A percentile compares a stretch with the other conserved stretches of the same genome.
Conservation (phyloP, 257 asterid genomes). For the Nicotiana tabacum region DNA sequence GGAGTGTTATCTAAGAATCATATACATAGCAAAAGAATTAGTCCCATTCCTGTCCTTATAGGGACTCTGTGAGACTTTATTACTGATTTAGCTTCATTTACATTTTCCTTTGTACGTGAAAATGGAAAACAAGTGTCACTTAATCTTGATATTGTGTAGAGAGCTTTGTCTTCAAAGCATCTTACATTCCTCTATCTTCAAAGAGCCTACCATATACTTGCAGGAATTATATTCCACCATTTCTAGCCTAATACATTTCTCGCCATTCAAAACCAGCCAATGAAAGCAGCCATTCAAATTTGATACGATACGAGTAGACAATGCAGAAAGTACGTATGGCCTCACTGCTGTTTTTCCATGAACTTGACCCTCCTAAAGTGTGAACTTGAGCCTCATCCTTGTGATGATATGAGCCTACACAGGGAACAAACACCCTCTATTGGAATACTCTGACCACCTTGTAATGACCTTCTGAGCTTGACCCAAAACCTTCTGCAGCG, state of each 20-base stretch:
- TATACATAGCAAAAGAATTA: not conserved
- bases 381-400: too few relatives aligned
- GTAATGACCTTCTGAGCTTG: too few relatives aligned
- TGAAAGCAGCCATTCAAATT: too few relatives aligned
- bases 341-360: too few relatives aligned
- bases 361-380: too few relatives aligned
- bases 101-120: not conserved
- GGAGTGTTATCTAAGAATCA: not conserved
- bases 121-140: not conserved
- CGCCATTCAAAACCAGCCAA: too few relatives aligned
- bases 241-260: not conserved
- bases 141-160: not conserved
- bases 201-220: not conserved
- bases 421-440: too few relatives aligned
- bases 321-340: too few relatives aligned
- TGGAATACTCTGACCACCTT: too few relatives aligned
- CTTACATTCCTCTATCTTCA: not conserved
- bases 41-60: not conserved
- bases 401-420: too few relatives aligned
- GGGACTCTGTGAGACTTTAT: not conserved
- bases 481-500: too few relatives aligned
- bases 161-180: not conserved
- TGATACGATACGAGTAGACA: too few relatives aligned
- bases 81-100: not conserved
- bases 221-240: not conserved